These are phyloP conservation scores for Suillus subaureus DNA, from an alignment of 768 basidiomycete species.

Conservation along the genomic window DNA sequence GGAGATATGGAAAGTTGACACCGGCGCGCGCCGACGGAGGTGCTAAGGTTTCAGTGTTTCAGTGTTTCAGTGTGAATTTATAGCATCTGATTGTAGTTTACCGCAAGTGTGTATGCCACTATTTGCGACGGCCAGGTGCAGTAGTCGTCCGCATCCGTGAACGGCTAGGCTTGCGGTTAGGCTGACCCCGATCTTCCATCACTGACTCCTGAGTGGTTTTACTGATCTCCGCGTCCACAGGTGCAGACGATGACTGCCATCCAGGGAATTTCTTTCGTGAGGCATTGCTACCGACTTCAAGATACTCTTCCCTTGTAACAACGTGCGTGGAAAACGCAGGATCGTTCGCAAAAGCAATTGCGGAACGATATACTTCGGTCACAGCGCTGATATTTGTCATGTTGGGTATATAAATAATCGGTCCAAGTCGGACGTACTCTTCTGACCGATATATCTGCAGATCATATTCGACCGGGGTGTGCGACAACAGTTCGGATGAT, in stretches of 20 bases:
- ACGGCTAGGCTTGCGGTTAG: slow-evolving; percentile 30
- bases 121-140: slow-evolving; percentile 31
- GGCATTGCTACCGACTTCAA: slow-evolving; percentile 78
- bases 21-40: too few relatives aligned
- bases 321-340: slow-evolving; percentile 53
- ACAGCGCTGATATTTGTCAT: slow-evolving; percentile 51
- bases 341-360: slow-evolving; percentile 56
- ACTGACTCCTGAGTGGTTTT: slow-evolving; percentile 19
- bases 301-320: slow-evolving; percentile 82
- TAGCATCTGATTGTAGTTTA: not conserved
- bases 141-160: slow-evolving; percentile 24
- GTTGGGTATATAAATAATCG: slow-evolving; percentile 5
- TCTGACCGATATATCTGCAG: slow-evolving; percentile 71
- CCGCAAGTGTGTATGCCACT: not conserved
- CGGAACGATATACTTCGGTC: slow-evolving; percentile 65
- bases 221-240: slow-evolving; percentile 25
- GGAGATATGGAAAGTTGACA: slow-evolving; percentile 7
- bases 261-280: slow-evolving; percentile 74
- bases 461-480: slow-evolving; percentile 83
- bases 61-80: not conserved
- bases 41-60: not conserved
- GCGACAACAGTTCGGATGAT: slow-evolving; percentile 67
- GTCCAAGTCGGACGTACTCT: slow-evolving; percentile 57
- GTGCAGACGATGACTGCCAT: slow-evolving; percentile 44
- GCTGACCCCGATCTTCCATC: slow-evolving; percentile 26